Conservation (phyloP, 352 stramenopile species). For the Pythium insidiosum region DNA sequence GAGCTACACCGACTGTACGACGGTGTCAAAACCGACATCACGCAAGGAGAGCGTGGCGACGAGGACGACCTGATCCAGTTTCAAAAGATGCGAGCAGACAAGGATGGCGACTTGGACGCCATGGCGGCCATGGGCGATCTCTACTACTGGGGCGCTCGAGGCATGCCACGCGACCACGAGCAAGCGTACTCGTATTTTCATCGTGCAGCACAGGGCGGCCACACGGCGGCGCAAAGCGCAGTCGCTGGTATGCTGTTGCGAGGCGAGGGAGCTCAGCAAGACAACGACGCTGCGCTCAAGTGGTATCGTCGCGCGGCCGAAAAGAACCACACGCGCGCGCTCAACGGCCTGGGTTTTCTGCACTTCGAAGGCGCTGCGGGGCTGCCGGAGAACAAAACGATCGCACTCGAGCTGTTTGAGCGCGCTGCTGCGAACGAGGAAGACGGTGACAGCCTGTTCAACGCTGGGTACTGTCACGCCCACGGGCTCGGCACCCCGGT, state of each 20-base stretch:
- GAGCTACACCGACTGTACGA: slow-evolving; percentile 74
- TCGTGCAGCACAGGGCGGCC: slow-evolving; percentile 43
- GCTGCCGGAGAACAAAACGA: slow-evolving; percentile 62
- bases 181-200: slow-evolving; percentile 72
- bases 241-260: slow-evolving; percentile 84
- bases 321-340: slow-evolving; percentile 62
- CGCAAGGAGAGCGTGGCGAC: slow-evolving; percentile 56
- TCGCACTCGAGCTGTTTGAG: slow-evolving; percentile 79
- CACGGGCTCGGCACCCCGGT: slow-evolving; percentile 43
- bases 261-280: slow-evolving; percentile 66
- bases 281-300: slow-evolving; percentile 65
- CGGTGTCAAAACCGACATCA: slow-evolving; percentile 28
- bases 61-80: slow-evolving; percentile 86
- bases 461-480: slow-evolving; percentile 78
- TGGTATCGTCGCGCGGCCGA: slow-evolving; percentile 68
- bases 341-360: slow-evolving; percentile 88
- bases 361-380: slow-evolving; percentile 78
- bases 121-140: slow-evolving; percentile 84
- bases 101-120: slow-evolving; percentile 60
- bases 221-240: slow-evolving; percentile 51
- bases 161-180: slow-evolving; percentile 58
- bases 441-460: slow-evolving; percentile 88
- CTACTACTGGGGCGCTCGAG: slow-evolving; percentile 85
- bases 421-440: slow-evolving; percentile 59
- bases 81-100: slow-evolving; percentile 69